phyloP scores from a whole-genome alignment of 169 alveolate species.

The Plasmodium gallinaceum region DNA sequence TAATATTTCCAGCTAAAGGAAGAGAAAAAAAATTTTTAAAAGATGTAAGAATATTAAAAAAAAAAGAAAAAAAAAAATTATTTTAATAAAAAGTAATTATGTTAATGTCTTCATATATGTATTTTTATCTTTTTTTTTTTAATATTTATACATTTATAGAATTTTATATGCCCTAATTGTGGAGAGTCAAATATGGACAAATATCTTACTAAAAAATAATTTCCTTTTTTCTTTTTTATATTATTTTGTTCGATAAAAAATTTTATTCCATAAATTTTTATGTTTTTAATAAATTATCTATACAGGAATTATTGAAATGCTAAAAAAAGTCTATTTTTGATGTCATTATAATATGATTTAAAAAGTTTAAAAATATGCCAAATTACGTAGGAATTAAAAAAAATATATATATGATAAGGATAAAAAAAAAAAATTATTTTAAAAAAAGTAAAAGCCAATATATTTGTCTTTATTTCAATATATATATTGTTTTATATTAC shows the following conservation, averaged over 20 bases:
- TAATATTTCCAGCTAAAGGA: constrained; percentile 86
- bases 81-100: neutral
- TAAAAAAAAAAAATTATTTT: no score
- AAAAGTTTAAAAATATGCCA: constrained; percentile 14
- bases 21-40: constrained; percentile 84
- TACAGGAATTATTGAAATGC: no score
- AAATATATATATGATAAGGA: no score
- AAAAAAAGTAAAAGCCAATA: no score
- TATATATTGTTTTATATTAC: no score
- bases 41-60: constrained; percentile 64
- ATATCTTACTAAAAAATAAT: constrained; percentile 26
- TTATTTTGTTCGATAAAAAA: no score
- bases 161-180: constrained; percentile 59
- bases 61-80: neutral
- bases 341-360: neutral
- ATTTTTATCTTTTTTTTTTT: neutral
- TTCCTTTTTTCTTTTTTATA: neutral
- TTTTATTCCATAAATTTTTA: no score
- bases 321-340: no score
- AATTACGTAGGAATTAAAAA: neutral
- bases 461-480: no score
- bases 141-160: constrained; percentile 9
- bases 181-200: constrained; percentile 65
- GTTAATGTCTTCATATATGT: neutral
- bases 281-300: no score